Base-by-base conservation (phyloP, 1,139 yeast genomes). In the Kluyveromyces sp. region DNA sequence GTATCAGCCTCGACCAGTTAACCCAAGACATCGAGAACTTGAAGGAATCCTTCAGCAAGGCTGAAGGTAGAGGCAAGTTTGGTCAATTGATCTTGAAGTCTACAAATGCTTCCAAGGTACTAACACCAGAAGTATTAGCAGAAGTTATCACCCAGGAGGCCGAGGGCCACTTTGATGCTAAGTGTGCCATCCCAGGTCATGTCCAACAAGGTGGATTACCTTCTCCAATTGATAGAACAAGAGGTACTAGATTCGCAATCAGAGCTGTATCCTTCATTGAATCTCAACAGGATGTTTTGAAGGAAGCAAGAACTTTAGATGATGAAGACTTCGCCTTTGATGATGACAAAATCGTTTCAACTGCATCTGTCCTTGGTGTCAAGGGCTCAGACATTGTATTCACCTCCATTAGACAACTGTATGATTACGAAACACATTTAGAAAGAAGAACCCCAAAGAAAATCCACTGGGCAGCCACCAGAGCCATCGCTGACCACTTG, bases 331-430 rank as follows among this genome's bases (percentile, higher is more conserved):
- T 64, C 52, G 62, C 63, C 42, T 50, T 57, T 25, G 58, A 59
- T 42, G 59, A 65, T 46, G 63, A 61, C 39, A 68, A 59, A 4
- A 62, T 79, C 25, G 56, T 71, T 33, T 70, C 69, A 7, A 83
- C 95, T 34, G 96, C 96, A 26, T 79, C 86, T 28, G 96, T 92
- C 21, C 71, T 92, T 56, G 97, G 98, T 56, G 77, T 90, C 52
- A 79, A 81, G 62, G 79, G 87, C 37, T 81, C 95, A 7, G 87
- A 84, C 61, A 73, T 90, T 60, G 78, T 68, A 52, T 88, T 86
- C 70, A 75, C 87, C 7, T 74, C 92, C 4, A 76, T 92, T 49
- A 75, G 85, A 61, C 78, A 77, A 52, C 74, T 92, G 56, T 89
- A 84, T 69, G 95, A 88, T 63, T 81, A 73, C 59, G 97, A 92